Evolutionary conservation across 495 filamentous ascomycete genomes (phyloP).

Genomic region (Filosporella fistucella): DNA sequence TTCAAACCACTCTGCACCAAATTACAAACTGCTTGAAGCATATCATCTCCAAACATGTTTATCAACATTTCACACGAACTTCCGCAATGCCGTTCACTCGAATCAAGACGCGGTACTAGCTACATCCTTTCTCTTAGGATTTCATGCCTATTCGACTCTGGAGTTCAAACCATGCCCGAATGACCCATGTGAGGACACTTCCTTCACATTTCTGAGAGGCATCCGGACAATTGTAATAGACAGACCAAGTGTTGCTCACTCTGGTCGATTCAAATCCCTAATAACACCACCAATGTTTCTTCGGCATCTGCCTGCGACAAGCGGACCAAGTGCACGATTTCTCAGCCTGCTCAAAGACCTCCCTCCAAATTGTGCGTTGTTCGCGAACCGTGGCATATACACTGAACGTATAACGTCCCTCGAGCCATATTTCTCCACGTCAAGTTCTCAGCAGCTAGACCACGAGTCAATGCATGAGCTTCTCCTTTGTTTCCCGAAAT

Average conservation of each 20-base stretch:
- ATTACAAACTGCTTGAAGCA: neutral
- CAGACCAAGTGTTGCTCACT: neutral
- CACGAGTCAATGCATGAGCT: neutral
- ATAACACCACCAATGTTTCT: neutral
- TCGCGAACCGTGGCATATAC: constrained; percentile 2
- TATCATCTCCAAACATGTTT: constrained; percentile 9
- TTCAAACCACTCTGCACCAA: neutral
- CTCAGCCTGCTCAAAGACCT: constrained; percentile 5
- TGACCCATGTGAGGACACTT: neutral
- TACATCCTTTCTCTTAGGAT: constrained; percentile 7
- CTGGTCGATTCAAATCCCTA: neutral
- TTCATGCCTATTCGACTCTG: constrained; percentile 5
- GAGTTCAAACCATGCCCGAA: constrained; percentile 7
- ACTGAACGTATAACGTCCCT: constrained; percentile 7
- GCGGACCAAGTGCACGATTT: neutral
- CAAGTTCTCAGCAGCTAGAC: neutral
- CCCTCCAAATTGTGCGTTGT: neutral
- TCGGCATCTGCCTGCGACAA: neutral
- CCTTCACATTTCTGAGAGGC: constrained; percentile 6
- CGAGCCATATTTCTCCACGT: neutral
- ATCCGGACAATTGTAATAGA: neutral
- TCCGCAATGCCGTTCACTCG: neutral
- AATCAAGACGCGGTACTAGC: constrained; percentile 8
- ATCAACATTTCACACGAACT: neutral
- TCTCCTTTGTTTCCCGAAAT: constrained; percentile 3